Percentiles rank a stretch among this genome's conserved stretches.
Evolutionary conservation across 1,284 basidiomycete species (phyloP).

Genomic region (Ceratobasidium sp.): DNA sequence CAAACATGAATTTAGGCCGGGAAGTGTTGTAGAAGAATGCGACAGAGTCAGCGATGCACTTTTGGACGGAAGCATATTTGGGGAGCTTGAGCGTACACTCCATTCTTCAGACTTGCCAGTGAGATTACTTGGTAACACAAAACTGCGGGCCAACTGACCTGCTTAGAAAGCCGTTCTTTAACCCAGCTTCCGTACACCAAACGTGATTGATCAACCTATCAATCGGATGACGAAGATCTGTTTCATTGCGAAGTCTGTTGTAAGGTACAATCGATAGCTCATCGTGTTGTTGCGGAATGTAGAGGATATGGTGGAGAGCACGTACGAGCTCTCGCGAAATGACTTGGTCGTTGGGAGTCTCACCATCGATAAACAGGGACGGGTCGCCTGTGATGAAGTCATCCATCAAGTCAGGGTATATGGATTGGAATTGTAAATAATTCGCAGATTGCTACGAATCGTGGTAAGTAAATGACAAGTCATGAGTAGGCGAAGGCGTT

Average conservation of each 20-base stretch:
- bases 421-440: background rate
- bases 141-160: background rate
- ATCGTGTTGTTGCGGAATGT: background rate
- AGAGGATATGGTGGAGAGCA: background rate
- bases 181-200: background rate
- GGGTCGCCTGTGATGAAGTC: background rate
- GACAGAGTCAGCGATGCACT: background rate
- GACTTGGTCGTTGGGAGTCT: background rate
- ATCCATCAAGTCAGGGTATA: background rate
- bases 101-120: background rate
- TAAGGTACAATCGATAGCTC: background rate
- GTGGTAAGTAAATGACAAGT: background rate
- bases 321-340: background rate
- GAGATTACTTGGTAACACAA: background rate
- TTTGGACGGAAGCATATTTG: background rate
- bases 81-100: background rate
- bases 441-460: background rate
- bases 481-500: too few relatives aligned
- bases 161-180: background rate
- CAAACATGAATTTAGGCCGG: background rate
- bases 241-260: background rate
- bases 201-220: background rate
- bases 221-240: background rate
- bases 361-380: background rate
- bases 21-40: background rate